These are phyloP conservation scores for Tilletiaria anomala DNA, from an alignment of 1,284 basidiomycete species.

Conservation along the genomic window DNA sequence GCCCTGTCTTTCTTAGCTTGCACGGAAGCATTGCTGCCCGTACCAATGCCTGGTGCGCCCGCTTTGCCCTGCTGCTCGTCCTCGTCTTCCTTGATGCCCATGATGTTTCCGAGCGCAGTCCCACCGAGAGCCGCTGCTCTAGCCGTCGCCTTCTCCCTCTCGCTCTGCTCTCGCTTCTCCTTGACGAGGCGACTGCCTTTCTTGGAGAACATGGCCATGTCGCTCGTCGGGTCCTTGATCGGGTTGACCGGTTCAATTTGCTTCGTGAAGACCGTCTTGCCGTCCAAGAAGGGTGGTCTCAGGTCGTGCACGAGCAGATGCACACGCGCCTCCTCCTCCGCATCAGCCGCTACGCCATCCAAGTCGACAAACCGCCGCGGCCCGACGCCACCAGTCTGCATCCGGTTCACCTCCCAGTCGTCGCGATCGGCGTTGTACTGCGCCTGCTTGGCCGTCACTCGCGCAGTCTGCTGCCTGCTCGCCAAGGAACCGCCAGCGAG, in stretches of 20 bases:
- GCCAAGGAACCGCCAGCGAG: conserved; percentile 7
- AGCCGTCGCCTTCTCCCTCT: conserved; percentile 59
- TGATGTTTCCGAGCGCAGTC: conserved; percentile 84
- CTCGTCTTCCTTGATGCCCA: conserved; percentile 91
- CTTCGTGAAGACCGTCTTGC: conserved; percentile 85
- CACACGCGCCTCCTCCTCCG: conserved; percentile 86
- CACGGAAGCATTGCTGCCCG: background rate
- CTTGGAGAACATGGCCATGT: conserved; percentile 87
- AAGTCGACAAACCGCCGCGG: conserved; percentile 63
- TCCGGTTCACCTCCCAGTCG: conserved; percentile 93
- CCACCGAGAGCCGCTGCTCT: conserved; percentile 85
- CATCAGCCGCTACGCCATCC: conserved; percentile 50
- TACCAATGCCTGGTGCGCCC: no score
- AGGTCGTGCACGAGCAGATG: conserved; percentile 95
- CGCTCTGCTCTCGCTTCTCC: conserved; percentile 88
- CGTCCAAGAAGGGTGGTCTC: conserved; percentile 94
- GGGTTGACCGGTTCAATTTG: conserved; percentile 96
- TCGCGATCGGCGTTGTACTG: conserved; percentile 77
- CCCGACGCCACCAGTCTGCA: conserved; percentile 86
- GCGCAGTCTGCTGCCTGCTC: conserved; percentile 13
- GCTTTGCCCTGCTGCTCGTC: conserved; percentile 34
- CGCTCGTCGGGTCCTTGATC: conserved; percentile 78
- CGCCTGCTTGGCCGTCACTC: conserved; percentile 37
- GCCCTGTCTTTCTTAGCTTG: conserved; percentile 41
- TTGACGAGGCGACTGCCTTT: conserved; percentile 86